Evolutionary conservation across 805 yeast genomes (phyloP), one percentile per base, ranked within the genome.

Genomic region (Sugiyamaella qingdaonensis): DNA sequence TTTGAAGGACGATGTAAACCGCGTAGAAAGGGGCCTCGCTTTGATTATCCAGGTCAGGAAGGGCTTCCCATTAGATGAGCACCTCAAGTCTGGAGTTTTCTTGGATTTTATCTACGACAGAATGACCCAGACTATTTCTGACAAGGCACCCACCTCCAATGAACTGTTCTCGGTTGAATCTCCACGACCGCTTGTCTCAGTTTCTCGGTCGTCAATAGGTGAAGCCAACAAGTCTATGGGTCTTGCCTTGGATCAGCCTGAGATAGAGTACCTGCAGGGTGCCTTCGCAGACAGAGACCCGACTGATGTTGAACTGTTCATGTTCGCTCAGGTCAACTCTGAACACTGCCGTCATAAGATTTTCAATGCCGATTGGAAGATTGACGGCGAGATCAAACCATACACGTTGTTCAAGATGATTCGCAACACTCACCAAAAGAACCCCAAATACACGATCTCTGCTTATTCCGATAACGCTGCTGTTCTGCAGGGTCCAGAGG

Each of bases 331-430:
- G 74, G 99, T 94, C 61, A 94, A 94, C 76, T 90, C 97, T 24
- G 99, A 94, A 73, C 99, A 94, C 75, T 94, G 99, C 77, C 88
- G 99, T 71, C 99, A 94, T 75, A 94, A 94, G 75, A 94, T 94
- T 61, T 94, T 94, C 79, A 94, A 94, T 66, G 99, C 99, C 42
- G 95, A 88, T 64, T 94, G 99, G 99, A 87, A 87, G 58, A 88
- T 94, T 59, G 97, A 94, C 70, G 90, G 88, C 49, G 78, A 80
- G 50, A 73, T 78, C 64, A 87, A 88, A 70, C 83, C 85, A 49
- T 66, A 79, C 64, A 78, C 96, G 16, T 76, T 94, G 61, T 94
- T 94, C 76, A 82, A 87, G 73, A 91, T 94, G 98, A 91, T 94
- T 69, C 82, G 95, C 75, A 90, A 91, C 72, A 94, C 99, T 48